Evolutionary conservation across 2,329 filamentous ascomycete genomes (phyloP).

Genomic region (Thielaviopsis musarum): DNA sequence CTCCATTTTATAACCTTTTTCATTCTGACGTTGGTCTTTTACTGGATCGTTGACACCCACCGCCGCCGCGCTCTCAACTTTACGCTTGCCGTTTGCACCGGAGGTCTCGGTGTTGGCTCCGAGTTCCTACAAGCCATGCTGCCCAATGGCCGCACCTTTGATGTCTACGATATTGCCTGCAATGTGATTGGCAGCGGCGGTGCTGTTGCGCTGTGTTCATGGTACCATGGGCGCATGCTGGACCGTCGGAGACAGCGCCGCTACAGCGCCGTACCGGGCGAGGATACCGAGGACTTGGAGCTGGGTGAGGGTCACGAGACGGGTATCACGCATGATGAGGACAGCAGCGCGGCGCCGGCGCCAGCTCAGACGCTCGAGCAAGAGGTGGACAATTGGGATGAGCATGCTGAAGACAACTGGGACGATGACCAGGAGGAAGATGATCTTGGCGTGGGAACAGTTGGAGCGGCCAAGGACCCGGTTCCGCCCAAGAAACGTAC

Average conservation of each 20-base stretch:
- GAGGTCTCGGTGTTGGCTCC: conserved; percentile 52
- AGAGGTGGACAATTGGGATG: conserved; percentile 87
- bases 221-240: conserved; percentile 93
- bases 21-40: conserved; percentile 71
- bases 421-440: conserved; percentile 31
- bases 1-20: conserved; percentile 84
- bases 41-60: conserved; percentile 90
- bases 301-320: conserved; percentile 57
- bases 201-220: conserved; percentile 58
- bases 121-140: conserved; percentile 62
- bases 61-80: conserved; percentile 73
- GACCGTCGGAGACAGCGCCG: conserved; percentile 65
- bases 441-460: conserved; percentile 15
- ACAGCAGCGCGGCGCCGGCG: conserved; percentile 16
- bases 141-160: conserved; percentile 54
- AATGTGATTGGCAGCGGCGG: conserved; percentile 66
- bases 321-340: conserved; percentile 32
- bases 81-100: conserved; percentile 65
- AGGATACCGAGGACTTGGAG: conserved; percentile 52
- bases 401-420: conserved; percentile 51
- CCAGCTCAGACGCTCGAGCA: conserved; percentile 42
- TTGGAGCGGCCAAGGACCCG: conserved; percentile 14
- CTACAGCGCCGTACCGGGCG: conserved; percentile 52
- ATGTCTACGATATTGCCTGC: conserved; percentile 72
- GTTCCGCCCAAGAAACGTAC: conserved; percentile 20